Percentiles rank a stretch among this genome's conserved stretches.
Conservation (phyloP, 331 rosid species). For the Prunus yedoensis region DNA sequence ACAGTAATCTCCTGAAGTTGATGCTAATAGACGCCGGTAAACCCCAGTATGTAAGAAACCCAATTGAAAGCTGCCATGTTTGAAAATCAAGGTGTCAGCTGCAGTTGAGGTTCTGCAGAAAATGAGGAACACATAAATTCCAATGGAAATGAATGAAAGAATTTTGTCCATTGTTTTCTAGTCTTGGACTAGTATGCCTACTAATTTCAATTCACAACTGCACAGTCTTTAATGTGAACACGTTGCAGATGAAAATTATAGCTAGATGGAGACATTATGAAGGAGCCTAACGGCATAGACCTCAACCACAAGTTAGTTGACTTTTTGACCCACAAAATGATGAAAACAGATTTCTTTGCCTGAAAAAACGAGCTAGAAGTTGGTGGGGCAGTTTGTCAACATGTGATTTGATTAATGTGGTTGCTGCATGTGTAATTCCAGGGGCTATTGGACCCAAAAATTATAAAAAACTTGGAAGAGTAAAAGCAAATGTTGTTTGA, state of each 20-base stretch:
- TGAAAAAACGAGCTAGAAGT: background rate
- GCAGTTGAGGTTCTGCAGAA: conserved; percentile 12
- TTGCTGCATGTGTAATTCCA: background rate
- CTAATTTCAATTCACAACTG: background rate
- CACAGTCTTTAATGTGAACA: background rate
- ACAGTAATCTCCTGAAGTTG: conserved; percentile 33
- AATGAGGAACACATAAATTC: background rate
- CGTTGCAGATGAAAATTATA: background rate
- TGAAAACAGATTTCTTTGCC: too few relatives aligned
- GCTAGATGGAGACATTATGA: background rate
- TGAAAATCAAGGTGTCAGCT: conserved; percentile 28
- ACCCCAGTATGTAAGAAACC: conserved; percentile 37
- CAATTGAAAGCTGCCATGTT: conserved; percentile 33
- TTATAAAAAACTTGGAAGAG: too few relatives aligned
- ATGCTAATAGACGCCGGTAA: background rate
- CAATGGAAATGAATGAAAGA: background rate
- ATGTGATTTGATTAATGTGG: background rate
- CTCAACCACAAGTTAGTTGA: background rate
- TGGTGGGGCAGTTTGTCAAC: too few relatives aligned
- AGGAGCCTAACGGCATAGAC: too few relatives aligned
- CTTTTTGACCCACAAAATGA: background rate
- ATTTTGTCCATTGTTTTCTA: background rate
- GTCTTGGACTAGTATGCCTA: background rate
- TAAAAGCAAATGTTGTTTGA: too few relatives aligned
- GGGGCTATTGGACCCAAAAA: too few relatives aligned